Conservation (phyloP, 2,329 filamentous ascomycete species). For the Byssothecium circinans region DNA sequence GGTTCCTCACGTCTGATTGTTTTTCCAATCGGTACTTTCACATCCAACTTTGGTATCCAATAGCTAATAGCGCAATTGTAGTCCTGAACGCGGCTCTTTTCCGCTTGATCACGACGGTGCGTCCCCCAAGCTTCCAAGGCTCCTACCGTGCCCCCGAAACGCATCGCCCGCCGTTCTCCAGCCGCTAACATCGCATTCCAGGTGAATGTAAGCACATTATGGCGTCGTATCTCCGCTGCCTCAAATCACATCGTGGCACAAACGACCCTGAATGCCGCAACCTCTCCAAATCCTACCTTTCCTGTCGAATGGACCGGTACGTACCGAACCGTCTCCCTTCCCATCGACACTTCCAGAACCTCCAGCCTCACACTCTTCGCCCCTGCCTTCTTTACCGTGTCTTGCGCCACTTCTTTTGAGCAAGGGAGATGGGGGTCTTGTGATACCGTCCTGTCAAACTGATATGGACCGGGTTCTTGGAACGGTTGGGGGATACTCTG, state of each 20-base stretch:
- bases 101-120: slow-evolving; percentile 90
- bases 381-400: slow-evolving; percentile 7
- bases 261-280: slow-evolving; percentile 85
- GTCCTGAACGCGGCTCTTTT: slow-evolving; percentile 89
- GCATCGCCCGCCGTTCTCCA: neutral
- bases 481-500: slow-evolving; percentile 12
- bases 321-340: slow-evolving; percentile 38
- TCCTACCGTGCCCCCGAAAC: slow-evolving; percentile 8
- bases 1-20: slow-evolving; percentile 36
- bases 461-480: slow-evolving; percentile 30
- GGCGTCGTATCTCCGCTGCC: slow-evolving; percentile 79
- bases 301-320: slow-evolving; percentile 93
- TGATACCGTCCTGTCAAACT: slow-evolving; percentile 39
- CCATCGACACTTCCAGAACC: no score
- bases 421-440: slow-evolving; percentile 29
- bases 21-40: no score
- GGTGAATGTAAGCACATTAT: slow-evolving; percentile 94
- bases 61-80: slow-evolving; percentile 41
- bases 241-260: slow-evolving; percentile 79
- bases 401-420: slow-evolving; percentile 12
- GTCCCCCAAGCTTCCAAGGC: slow-evolving; percentile 45
- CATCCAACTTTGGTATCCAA: slow-evolving; percentile 7
- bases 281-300: slow-evolving; percentile 84
- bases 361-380: slow-evolving; percentile 13
- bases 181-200: slow-evolving; percentile 44